Base-by-base conservation (phyloP, 306 rosid genomes). In the Datisca glomerata region DNA sequence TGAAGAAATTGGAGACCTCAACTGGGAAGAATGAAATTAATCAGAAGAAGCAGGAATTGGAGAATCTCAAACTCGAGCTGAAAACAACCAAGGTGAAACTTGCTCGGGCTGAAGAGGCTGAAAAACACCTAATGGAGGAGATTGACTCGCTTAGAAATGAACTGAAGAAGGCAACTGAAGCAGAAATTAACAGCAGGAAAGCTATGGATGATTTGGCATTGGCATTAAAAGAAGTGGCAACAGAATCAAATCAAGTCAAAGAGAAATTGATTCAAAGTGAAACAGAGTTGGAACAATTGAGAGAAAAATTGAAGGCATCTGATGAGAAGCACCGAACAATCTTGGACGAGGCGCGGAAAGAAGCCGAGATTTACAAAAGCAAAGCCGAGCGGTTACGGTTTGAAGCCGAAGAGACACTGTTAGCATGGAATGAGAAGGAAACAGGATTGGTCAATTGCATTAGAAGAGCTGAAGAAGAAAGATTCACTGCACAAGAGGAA, bases 201-300 rank as follows among this genome's bases (percentile, higher is more conserved):
- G 97, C 97, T 0, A 63, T 89, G 79, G 97, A 89, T 56, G 95
- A 83, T 61, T 65, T 89, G 22, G 97, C 95, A 15, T 51, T 70
- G 17, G 97, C 79, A 8, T 39, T 89, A 3, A 89, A 83, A 59
- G 97, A 89, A 59, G 97, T 89, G 2, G 91, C 89, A 7, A 64
- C 86, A 7, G 97, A 89, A 60, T 78, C 85, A 5, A 75, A 47
- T 3, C 78, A 68, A 27, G 65, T 60, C 40, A 83, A 83, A 8
- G 75, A 74, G 8, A 57, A 68, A 49, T 45, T 74, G 0, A 57
- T 58, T 16, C 24, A 55, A 42, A 57, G 55, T 35, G 60, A 68
- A 58, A 70, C 65, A 9, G 97, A 89, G 50, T 42, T 89, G 3
- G 93, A 80, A 7, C 55, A 61, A 41, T 72, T 73, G 74, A 76